Conservation (phyloP, 2,329 filamentous ascomycete genomes). For the Drechslerella dactyloides region DNA sequence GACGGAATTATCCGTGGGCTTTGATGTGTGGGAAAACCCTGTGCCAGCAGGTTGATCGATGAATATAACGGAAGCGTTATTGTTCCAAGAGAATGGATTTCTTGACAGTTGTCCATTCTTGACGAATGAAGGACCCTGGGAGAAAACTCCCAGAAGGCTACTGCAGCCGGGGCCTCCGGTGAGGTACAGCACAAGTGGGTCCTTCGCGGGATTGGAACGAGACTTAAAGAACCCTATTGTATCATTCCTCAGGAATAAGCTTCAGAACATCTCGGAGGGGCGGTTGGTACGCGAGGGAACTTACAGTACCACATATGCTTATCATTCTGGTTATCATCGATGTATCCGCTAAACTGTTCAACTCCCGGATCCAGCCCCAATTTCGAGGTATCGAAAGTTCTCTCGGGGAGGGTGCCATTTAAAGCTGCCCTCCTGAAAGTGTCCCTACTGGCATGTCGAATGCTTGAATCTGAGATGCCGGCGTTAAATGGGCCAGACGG, state of each 20-base stretch:
- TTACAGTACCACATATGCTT: constrained; percentile 98
- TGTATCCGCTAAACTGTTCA: constrained; percentile 97
- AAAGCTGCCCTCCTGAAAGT: too few species aligned
- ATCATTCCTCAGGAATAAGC: constrained; percentile 12
- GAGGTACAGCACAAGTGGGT: constrained; percentile 91
- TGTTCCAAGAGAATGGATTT: constrained; percentile 94
- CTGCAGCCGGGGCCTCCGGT: constrained; percentile 98
- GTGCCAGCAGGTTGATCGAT: constrained; percentile 98
- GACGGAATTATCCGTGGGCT: constrained; percentile 85
- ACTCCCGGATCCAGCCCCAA: constrained; percentile 84
- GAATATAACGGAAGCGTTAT: constrained; percentile 98
- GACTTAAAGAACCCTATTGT: constrained; percentile 97
- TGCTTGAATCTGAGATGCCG: too few species aligned
- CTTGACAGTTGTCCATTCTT: constrained; percentile 80
- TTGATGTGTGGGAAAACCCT: constrained; percentile 91
- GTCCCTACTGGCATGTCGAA: too few species aligned
- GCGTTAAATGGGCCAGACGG: too few species aligned
- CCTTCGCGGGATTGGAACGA: constrained; percentile 93
- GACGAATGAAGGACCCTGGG: constrained; percentile 89
- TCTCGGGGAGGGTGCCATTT: constrained; percentile 71
- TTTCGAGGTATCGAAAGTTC: constrained; percentile 71
- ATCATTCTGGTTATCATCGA: constrained; percentile 87
- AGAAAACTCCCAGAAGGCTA: constrained; percentile 92
- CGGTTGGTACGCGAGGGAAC: constrained; percentile 56
- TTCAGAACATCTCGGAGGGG: neutral